Evolutionary conservation across 2,329 filamentous ascomycete species (phyloP), one percentile per base, ranked within the genome.

Genomic region (Lecanoromycetidae sp.): DNA sequence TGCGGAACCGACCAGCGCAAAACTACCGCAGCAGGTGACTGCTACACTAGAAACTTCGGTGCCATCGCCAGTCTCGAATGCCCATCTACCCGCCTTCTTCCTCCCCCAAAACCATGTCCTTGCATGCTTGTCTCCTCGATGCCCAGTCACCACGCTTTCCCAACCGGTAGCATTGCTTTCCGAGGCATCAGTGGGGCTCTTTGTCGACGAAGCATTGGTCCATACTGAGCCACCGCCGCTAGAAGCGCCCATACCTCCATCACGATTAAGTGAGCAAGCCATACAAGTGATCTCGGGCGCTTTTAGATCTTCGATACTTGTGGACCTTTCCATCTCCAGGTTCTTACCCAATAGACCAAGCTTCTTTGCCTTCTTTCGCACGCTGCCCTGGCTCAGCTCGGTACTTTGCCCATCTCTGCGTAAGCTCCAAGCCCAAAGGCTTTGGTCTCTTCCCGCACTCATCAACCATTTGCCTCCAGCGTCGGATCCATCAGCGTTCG

Each of bases 81-180:
- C 82, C 91, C 91, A 98, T 53, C 91, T 76, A 9, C 91, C 91
- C 40, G 91, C 88, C 57, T 83, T 80, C 66, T 93, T 95, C 48
- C 87, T 81, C 5, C 90, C 91, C 88, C 91, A 96, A 66, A 95
- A 95, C 91, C 91, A 98, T 1, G 91, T 96, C 44, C 91, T 79
- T 15, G 87, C 91, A 60, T 77, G 84, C 36, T 80, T 75, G 59
- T 96, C 90, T 43, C 82, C 79, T 58, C 82, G 82, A 61, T 98
- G 93, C 8, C 87, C 90, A 3, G 91, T 98, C 2, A 98, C 78
- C 5, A 98, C 80, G 60, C 90, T 95, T 64, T 98, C 93, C 91
- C 91, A 98, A 1, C 91, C 91, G 2, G 88, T 94, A 69, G 79
- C 80, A 39, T 79, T 76, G 57, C 80, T 84, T 48, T 80, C 71